These are phyloP conservation scores for Syzygium grande DNA, from an alignment of 345 rosid species.

Conservation along the genomic window DNA sequence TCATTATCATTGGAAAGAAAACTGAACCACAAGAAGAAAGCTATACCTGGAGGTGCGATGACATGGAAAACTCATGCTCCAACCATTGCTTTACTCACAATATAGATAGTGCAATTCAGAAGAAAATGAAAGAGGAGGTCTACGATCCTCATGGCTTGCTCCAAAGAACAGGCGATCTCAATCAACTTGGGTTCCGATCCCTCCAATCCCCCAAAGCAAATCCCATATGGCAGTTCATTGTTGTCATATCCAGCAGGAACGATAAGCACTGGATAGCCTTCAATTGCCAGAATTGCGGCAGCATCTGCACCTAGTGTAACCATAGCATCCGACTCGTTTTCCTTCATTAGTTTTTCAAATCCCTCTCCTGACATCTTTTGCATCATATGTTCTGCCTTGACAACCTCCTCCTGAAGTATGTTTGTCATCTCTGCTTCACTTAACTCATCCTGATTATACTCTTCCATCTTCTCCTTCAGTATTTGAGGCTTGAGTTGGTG, in stretches of 20 bases:
- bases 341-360: too few relatives aligned
- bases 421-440: conserved; percentile 15
- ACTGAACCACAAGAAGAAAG: too few relatives aligned
- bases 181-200: neutral
- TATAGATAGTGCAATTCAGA: neutral
- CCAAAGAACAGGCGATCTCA: conserved; percentile 26
- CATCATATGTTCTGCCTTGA: neutral
- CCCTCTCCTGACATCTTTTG: conserved; percentile 8
- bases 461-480: conserved; percentile 4
- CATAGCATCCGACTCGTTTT: too few relatives aligned
- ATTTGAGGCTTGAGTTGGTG: too few relatives aligned
- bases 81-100: too few relatives aligned
- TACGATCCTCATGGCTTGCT: conserved; percentile 2
- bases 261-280: neutral
- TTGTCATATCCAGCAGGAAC: conserved; percentile 11
- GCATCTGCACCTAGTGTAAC: too few relatives aligned
- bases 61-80: too few relatives aligned
- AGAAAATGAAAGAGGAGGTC: neutral
- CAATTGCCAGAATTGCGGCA: too few relatives aligned
- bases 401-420: conserved; percentile 5
- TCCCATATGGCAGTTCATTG: conserved; percentile 13
- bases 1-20: too few relatives aligned
- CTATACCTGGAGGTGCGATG: too few relatives aligned
- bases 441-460: conserved; percentile 6
- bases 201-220: conserved; percentile 1